Base-by-base conservation (phyloP, 805 yeast species). In the Teunomyces lycoperdinae region DNA sequence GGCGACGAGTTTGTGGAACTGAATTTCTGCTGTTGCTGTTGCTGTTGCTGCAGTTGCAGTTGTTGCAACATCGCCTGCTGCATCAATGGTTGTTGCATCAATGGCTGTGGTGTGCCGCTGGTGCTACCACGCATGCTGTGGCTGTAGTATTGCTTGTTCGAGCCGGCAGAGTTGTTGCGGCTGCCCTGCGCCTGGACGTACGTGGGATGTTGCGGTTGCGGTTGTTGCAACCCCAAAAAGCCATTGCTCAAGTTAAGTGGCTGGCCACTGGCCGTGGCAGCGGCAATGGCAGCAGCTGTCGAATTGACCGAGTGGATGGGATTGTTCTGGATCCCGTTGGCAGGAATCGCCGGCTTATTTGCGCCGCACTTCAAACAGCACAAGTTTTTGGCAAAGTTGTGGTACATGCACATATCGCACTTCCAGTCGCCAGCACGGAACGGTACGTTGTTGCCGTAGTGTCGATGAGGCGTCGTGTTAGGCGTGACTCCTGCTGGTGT, bases 361-460 rank as follows among this genome's bases (percentile, higher is more conserved):
- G 88, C 86, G 3, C 96, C 95, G 69, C 97, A 90, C 63, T 92
- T 84, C 62, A 90, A 75, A 63, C 97, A 90, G 49, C 84, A 82
- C 48, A 88, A 74, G 64, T 90, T 90, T 61, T 90, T 90, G 3
- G 97, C 97, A 74, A 90, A 90, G 65, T 90, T 90, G 66, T 90
- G 97, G 65, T 91, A 91, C 30, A 83, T 77, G 64, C 97, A 91
- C 24, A 79, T 73, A 47, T 85, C 91, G 71, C 97, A 91, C 66
- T 89, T 90, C 97, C 97, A 91, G 68, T 90, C 97, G 45, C 97
- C 97, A 2, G 97, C 97, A 58, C 97, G 79, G 68, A 91, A 91
- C 28, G 97, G 96, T n/a, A 91, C 95, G 57, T 81, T 77, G 45
- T 68, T 68, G 38, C 71, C 63, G 48, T 61, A 59, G 45, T 58